Evolutionary conservation across 2,329 filamentous ascomycete genomes (phyloP).

Genomic region (Pestalotiopsis sp.): DNA sequence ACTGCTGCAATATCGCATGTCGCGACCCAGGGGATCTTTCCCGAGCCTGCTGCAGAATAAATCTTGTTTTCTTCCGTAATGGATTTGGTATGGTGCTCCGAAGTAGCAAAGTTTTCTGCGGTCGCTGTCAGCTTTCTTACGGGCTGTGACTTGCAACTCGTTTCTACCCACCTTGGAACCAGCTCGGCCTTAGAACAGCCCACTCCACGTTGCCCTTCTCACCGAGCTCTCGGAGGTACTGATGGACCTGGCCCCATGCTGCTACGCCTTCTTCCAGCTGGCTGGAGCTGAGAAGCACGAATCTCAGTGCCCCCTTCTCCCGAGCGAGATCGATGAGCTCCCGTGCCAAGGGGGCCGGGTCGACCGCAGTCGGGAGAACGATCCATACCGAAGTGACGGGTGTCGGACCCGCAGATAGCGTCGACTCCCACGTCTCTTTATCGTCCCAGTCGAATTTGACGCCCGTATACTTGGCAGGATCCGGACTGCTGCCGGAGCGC

Average conservation of each 20-base stretch:
- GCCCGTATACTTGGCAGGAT: slow-evolving; percentile 15
- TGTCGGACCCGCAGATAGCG: slow-evolving; percentile 12
- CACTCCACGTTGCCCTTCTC: slow-evolving; percentile 37
- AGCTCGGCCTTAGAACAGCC: slow-evolving; percentile 44
- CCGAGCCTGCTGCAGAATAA: slow-evolving; percentile 35
- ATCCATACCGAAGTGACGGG: slow-evolving; percentile 40
- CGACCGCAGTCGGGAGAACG: slow-evolving; percentile 34
- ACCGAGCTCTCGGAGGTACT: slow-evolving; percentile 38
- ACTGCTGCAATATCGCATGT: slow-evolving; percentile 47
- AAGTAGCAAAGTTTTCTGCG: slow-evolving; percentile 6
- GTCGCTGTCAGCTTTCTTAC: slow-evolving; percentile 17
- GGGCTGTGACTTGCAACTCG: not conserved
- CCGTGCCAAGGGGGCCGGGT: slow-evolving; percentile 34
- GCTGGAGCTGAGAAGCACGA: slow-evolving; percentile 44
- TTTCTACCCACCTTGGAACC: slow-evolving; percentile 37
- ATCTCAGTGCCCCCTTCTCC: slow-evolving; percentile 36
- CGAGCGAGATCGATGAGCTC: slow-evolving; percentile 43
- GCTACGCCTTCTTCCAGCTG: slow-evolving; percentile 34
- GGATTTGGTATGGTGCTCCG: slow-evolving; percentile 18
- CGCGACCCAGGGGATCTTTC: slow-evolving; percentile 46
- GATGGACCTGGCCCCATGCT: slow-evolving; percentile 35
- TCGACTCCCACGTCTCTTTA: slow-evolving; percentile 40
- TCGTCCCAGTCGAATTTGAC: slow-evolving; percentile 48
- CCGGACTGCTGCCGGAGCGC: slow-evolving; percentile 27
- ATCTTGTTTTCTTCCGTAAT: slow-evolving; percentile 27